Percentiles rank a stretch among this genome's conserved stretches.
Evolutionary conservation across 768 basidiomycete genomes (phyloP).

Genomic region (Rhizopogon sp.): DNA sequence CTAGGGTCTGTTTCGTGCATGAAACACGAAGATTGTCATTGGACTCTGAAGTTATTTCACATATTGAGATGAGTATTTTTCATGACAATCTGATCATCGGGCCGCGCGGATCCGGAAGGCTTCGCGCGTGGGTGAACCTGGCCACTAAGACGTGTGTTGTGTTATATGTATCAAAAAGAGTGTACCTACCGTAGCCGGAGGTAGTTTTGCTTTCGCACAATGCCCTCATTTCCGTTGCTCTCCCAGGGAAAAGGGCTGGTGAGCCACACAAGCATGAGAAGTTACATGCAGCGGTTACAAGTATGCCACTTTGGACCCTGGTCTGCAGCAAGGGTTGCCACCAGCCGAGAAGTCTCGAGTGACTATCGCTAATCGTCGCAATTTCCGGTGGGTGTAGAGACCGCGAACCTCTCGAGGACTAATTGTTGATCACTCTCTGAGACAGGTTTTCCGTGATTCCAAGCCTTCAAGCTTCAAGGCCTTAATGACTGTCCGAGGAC

Average conservation of each 20-base stretch:
- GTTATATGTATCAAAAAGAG: not conserved
- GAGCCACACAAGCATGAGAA: not conserved
- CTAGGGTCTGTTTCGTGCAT: not conserved
- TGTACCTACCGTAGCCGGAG: not conserved
- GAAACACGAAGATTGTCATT: not conserved
- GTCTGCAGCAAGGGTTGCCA: not conserved
- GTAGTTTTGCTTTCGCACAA: not conserved
- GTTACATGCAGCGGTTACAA: not conserved
- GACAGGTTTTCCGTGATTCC: not conserved
- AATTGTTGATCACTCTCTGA: not conserved
- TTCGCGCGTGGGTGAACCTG: not conserved
- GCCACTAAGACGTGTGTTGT: not conserved
- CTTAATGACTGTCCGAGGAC: not conserved
- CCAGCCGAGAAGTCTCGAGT: not conserved
- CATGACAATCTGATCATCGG: not conserved
- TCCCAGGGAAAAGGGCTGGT: not conserved
- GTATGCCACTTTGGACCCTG: not conserved
- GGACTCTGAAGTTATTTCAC: not conserved
- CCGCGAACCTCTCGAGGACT: not conserved
- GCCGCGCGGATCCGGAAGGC: not conserved
- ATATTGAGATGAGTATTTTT: too few species aligned
- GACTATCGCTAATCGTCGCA: not conserved
- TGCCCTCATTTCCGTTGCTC: not conserved
- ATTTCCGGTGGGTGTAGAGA: not conserved
- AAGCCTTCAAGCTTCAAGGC: not conserved